Conservation (phyloP, 176 grass and related monocot species). For the Oryza meridionalis region DNA sequence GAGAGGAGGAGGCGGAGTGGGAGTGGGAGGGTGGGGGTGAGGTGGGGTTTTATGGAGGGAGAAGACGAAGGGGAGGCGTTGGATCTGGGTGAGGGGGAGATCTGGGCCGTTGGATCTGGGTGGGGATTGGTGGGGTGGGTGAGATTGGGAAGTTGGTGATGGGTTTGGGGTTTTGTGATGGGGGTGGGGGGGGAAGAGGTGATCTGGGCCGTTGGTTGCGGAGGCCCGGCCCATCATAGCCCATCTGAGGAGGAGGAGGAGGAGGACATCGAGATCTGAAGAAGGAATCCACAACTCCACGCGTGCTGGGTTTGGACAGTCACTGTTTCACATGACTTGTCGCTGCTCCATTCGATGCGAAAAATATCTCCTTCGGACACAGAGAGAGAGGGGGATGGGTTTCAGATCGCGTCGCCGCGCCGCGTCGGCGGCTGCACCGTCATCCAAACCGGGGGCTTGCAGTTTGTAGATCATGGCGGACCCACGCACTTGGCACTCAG, state of each 20-base stretch:
- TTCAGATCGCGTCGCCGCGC: no score
- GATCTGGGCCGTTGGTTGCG: background rate
- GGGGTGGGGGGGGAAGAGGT: no score
- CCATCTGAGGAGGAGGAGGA: background rate
- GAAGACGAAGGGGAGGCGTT: background rate
- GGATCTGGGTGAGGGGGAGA: background rate
- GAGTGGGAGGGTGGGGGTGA: background rate
- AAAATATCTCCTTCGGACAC: background rate
- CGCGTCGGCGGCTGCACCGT: no score
- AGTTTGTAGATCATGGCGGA: no score
- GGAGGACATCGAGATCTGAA: background rate
- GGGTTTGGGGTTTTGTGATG: background rate
- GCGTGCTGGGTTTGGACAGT: background rate
- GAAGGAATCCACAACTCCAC: background rate
- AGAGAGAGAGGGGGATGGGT: no score
- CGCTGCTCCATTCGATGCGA: background rate
- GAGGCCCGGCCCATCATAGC: background rate
- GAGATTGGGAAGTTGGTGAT: background rate
- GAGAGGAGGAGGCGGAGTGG: no score
- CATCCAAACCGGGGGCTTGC: no score
- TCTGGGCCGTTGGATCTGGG: constrained; percentile 25
- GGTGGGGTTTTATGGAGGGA: constrained; percentile 29
- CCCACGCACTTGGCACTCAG: no score
- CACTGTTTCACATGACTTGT: background rate
- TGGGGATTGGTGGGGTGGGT: constrained; percentile 46